phyloP scores from a whole-genome alignment of 805 yeast genomes.

The Kuraishia ogatae region DNA sequence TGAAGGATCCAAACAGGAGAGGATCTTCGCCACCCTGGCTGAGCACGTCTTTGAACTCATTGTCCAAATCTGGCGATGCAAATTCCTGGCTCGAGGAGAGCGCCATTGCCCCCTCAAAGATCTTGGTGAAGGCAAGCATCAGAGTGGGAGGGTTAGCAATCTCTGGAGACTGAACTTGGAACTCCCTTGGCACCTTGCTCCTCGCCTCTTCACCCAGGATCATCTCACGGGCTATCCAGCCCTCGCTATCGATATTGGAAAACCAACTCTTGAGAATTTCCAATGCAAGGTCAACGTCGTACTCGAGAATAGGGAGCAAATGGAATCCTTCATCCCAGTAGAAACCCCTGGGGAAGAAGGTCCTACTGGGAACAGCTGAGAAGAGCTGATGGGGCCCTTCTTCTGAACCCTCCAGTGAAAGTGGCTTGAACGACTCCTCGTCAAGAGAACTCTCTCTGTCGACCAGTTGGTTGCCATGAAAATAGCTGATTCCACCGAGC shows the following conservation, averaged over 20 bases:
- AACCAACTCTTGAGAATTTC: conserved; percentile 88
- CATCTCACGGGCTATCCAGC: conserved; percentile 96
- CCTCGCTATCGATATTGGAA: conserved; percentile 72
- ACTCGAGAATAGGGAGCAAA: conserved; percentile 69
- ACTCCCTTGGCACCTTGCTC: conserved; percentile 75
- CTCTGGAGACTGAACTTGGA: conserved; percentile 77
- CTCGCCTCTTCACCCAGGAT: conserved; percentile 89
- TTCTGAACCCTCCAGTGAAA: conserved; percentile 35
- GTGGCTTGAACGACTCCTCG: conserved; percentile 57
- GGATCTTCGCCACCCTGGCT: conserved; percentile 9
- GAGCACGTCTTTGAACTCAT: conserved; percentile 10
- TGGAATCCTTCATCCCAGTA: conserved; percentile 99
- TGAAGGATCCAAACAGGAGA: conserved; percentile 1
- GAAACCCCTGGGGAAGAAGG: conserved; percentile 93
- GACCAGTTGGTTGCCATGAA: conserved; percentile 75
- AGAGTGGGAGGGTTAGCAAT: conserved; percentile 95
- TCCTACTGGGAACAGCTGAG: conserved; percentile 83
- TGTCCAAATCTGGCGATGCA: conserved; percentile 20
- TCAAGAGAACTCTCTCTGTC: conserved; percentile 63
- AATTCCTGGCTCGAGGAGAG: conserved; percentile 1
- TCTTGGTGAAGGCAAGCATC: conserved; percentile 59
- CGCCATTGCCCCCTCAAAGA: conserved; percentile 33
- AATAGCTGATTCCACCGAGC: conserved; percentile 85
- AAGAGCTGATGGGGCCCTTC: conserved; percentile 79
- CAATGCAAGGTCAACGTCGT: conserved; percentile 74